These are phyloP conservation scores for Blastobotrys indianensis DNA, from an alignment of 1,139 yeast species.

Conservation along the genomic window DNA sequence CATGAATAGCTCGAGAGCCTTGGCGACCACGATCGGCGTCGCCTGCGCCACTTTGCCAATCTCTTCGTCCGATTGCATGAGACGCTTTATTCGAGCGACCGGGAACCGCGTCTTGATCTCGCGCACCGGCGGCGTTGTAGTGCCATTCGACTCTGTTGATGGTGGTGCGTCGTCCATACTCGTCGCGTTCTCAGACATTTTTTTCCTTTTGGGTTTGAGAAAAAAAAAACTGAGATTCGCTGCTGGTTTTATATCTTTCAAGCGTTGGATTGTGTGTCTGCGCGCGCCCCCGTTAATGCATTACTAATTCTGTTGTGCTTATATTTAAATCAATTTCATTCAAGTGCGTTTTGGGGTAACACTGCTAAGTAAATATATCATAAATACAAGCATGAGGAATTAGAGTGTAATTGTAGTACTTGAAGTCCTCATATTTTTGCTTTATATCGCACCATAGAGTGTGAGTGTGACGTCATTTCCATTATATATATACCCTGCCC, in stretches of 20 bases:
- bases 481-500: too few species aligned
- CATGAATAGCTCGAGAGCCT: conserved; percentile 88
- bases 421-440: background rate
- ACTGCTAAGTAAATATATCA: too few species aligned
- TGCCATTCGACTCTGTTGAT: background rate
- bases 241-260: background rate
- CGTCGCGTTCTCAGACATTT: conserved; percentile 1
- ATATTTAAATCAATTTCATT: background rate
- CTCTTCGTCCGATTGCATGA: conserved; percentile 97
- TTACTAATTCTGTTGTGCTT: background rate
- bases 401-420: too few species aligned
- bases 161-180: too few species aligned
- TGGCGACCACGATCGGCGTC: conserved; percentile 92
- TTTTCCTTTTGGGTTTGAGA: conserved; percentile 1
- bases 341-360: too few species aligned
- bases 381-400: too few species aligned
- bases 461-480: background rate
- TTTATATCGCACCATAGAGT: too few species aligned
- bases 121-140: conserved; percentile 12
- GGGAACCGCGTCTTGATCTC: conserved; percentile 89
- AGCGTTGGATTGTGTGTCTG: too few species aligned
- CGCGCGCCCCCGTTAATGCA: background rate
- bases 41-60: conserved; percentile 99
- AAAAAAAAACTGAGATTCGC: background rate
- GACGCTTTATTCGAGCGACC: conserved; percentile 90